A percentile compares a stretch with the other conserved stretches of the same genome.
phyloP scores from a whole-genome alignment of 2,329 filamentous ascomycete species.

The Aspergillus melleus region DNA sequence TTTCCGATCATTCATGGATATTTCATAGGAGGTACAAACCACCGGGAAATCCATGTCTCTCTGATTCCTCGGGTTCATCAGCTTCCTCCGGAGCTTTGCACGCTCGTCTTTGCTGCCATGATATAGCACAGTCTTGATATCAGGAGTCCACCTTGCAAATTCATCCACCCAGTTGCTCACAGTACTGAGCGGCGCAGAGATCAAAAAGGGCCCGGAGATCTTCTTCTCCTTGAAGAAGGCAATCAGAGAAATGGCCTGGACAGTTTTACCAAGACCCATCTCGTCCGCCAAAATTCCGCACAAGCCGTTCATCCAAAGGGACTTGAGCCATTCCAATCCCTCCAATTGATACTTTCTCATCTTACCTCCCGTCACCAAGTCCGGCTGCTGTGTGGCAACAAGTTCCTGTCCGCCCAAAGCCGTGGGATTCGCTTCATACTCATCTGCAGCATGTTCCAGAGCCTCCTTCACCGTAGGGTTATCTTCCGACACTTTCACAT shows the following conservation, averaged over 20 bases:
- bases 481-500: conserved; percentile 55
- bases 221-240: conserved; percentile 86
- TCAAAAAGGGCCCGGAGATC: conserved; percentile 83
- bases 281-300: conserved; percentile 91
- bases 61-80: conserved; percentile 67
- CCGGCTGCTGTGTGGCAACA: conserved; percentile 80
- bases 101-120: conserved; percentile 80
- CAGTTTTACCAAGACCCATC: conserved; percentile 91
- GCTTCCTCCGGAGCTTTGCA: conserved; percentile 70
- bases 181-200: conserved; percentile 87
- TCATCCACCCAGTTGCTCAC: conserved; percentile 96
- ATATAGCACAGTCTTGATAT: conserved; percentile 85
- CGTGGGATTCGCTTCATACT: conserved; percentile 59
- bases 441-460: conserved; percentile 58
- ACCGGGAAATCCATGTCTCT: conserved; percentile 76
- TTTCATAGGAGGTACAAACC: conserved; percentile 93
- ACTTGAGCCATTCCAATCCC: conserved; percentile 87
- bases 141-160: conserved; percentile 85
- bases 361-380: conserved; percentile 77
- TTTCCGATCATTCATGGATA: conserved; percentile 86
- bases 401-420: conserved; percentile 67
- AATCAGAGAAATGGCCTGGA: conserved; percentile 85
- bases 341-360: conserved; percentile 96
- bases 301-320: conserved; percentile 82
- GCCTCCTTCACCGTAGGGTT: conserved; percentile 58